Conservation (phyloP, 192 early-diverging fungal genomes). For the Backusella westeae region DNA sequence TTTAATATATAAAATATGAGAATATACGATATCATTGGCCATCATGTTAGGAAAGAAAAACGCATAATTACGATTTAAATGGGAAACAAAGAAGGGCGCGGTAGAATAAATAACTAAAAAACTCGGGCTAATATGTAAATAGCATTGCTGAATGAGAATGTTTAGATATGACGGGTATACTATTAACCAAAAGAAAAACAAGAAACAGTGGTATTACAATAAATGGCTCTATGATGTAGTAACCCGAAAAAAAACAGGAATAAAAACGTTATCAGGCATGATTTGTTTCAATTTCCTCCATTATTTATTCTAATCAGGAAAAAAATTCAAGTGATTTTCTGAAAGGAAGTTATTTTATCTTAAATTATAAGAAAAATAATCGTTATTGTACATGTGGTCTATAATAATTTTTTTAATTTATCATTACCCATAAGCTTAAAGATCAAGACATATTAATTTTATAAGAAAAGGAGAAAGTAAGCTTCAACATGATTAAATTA, state of each 20-base stretch:
- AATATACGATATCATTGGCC: background rate
- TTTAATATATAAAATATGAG: background rate
- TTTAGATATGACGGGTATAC: background rate
- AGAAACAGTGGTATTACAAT: background rate
- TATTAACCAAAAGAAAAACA: background rate
- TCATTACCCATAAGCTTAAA: background rate
- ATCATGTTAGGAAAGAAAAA: background rate
- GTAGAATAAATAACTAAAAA: background rate
- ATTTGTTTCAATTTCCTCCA: background rate
- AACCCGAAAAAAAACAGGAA: background rate
- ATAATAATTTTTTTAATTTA: background rate
- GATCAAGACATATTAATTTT: background rate
- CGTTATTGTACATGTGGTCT: background rate
- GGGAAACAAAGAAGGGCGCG: background rate
- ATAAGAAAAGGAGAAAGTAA: background rate
- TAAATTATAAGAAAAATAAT: background rate
- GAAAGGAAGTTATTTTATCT: background rate
- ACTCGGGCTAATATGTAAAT: background rate
- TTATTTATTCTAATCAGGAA: background rate
- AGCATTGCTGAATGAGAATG: background rate
- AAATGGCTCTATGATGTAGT: background rate
- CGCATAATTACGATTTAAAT: background rate
- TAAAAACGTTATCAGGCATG: background rate
- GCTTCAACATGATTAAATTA: background rate
- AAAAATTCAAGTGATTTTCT: background rate